Evolutionary conservation across 805 yeast species (phyloP).

Genomic region (Suhomyces emberorum): DNA sequence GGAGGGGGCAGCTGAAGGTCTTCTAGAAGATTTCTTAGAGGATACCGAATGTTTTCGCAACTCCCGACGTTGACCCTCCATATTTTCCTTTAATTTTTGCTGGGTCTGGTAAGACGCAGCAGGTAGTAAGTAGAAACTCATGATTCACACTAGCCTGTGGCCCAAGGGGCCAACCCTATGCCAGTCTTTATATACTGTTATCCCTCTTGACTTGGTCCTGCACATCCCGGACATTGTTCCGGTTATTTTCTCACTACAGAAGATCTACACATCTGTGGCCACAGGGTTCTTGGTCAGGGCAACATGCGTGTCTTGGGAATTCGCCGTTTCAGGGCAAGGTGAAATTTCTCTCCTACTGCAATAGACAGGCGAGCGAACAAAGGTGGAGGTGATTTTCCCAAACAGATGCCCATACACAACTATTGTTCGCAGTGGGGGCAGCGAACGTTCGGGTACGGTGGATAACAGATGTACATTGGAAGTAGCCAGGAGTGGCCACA

Average conservation of each 20-base stretch:
- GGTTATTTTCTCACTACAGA: background rate
- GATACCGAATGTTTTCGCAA: conserved; percentile 5
- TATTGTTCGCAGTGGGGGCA: too few relatives aligned
- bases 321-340: too few relatives aligned
- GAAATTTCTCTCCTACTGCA: too few relatives aligned
- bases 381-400: too few relatives aligned
- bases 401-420: too few relatives aligned
- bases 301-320: too few relatives aligned
- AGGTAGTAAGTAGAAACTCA: conserved; percentile 16
- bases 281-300: background rate
- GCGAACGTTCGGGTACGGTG: too few relatives aligned
- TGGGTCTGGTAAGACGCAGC: conserved; percentile 16
- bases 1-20: background rate
- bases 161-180: too few relatives aligned
- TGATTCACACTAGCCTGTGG: too few relatives aligned
- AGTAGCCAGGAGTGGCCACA: too few relatives aligned
- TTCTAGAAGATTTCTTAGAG: background rate
- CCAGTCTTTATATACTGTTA: background rate
- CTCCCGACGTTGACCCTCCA: conserved; percentile 8
- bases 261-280: background rate
- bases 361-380: too few relatives aligned
- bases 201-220: background rate
- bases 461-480: too few relatives aligned
- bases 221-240: background rate
- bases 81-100: conserved; percentile 14